A percentile compares a stretch with the other conserved stretches of the same genome.
Conservation (phyloP, 2,329 filamentous ascomycete genomes). For the Colletotrichum plurivorum region DNA sequence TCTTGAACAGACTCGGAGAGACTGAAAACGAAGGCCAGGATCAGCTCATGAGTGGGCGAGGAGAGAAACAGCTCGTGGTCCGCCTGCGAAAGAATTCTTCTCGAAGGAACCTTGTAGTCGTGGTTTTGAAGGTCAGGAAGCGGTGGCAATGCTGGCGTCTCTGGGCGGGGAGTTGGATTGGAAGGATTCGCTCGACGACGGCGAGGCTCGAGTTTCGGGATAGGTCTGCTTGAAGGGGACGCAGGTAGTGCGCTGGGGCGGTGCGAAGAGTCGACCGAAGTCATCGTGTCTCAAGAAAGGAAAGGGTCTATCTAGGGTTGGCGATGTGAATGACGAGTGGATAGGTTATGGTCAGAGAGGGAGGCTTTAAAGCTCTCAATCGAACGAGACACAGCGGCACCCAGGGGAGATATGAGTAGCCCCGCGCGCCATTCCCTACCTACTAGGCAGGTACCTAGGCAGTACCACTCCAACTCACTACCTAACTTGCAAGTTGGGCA, state of each 20-base stretch:
- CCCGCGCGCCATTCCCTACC: too few species aligned
- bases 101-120: conserved; percentile 76
- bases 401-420: not conserved
- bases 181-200: conserved; percentile 65
- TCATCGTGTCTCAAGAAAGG: conserved; percentile 16
- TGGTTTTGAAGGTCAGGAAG: conserved; percentile 74
- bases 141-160: conserved; percentile 80
- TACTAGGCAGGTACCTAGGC: too few species aligned
- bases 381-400: too few species aligned
- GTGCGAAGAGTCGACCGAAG: conserved; percentile 9
- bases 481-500: too few species aligned
- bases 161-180: conserved; percentile 76
- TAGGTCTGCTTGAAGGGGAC: conserved; percentile 47
- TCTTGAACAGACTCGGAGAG: conserved; percentile 86
- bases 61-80: conserved; percentile 87
- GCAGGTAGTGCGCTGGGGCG: not conserved
- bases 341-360: too few species aligned
- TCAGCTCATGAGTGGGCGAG: conserved; percentile 81
- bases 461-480: too few species aligned
- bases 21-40: conserved; percentile 88
- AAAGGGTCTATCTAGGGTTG: not conserved
- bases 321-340: conserved; percentile 1
- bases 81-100: conserved; percentile 83
- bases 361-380: too few species aligned
- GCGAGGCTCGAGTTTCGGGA: conserved; percentile 79